Conservation (phyloP, 2,329 filamentous ascomycete genomes). For the Fusarium scirpi region DNA sequence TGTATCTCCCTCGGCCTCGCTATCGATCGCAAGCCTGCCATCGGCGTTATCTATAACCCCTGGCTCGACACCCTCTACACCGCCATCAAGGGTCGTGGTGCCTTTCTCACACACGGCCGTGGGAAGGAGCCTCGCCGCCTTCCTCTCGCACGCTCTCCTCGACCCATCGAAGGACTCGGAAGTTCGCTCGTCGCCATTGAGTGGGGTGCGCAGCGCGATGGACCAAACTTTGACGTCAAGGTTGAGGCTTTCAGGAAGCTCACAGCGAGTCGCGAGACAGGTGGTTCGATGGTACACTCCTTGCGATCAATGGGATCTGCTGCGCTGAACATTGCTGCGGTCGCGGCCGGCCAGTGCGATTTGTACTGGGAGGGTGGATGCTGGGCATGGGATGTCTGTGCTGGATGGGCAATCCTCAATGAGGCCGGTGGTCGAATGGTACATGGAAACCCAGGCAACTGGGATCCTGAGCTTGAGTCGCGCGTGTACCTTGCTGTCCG, state of each 20-base stretch:
- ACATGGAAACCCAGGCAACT: constrained; percentile 78
- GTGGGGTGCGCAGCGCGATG: constrained; percentile 77
- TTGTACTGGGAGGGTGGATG: constrained; percentile 86
- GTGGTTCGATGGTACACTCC: constrained; percentile 82
- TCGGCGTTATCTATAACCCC: constrained; percentile 86
- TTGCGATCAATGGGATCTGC: constrained; percentile 78
- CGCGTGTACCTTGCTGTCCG: constrained; percentile 73
- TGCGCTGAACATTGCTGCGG: constrained; percentile 79
- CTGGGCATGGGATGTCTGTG: constrained; percentile 88
- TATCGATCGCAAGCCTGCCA: constrained; percentile 68
- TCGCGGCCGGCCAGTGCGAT: constrained; percentile 78
- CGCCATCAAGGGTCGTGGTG: constrained; percentile 75
- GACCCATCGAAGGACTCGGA: constrained; percentile 70
- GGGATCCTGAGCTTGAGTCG: constrained; percentile 71
- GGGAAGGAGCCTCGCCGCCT: constrained; percentile 54
- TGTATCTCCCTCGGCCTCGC: constrained; percentile 82
- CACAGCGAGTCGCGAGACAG: constrained; percentile 67
- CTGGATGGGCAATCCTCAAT: constrained; percentile 79
- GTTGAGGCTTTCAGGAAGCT: constrained; percentile 72
- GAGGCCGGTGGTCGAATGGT: constrained; percentile 82
- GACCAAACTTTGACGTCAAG: constrained; percentile 78
- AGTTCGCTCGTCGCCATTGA: constrained; percentile 76
- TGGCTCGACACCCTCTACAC: constrained; percentile 77
- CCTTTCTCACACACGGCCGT: constrained; percentile 65
- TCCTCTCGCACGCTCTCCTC: constrained; percentile 60